phyloP scores from a whole-genome alignment of 495 filamentous ascomycete genomes.

The Penicillium silybi region DNA sequence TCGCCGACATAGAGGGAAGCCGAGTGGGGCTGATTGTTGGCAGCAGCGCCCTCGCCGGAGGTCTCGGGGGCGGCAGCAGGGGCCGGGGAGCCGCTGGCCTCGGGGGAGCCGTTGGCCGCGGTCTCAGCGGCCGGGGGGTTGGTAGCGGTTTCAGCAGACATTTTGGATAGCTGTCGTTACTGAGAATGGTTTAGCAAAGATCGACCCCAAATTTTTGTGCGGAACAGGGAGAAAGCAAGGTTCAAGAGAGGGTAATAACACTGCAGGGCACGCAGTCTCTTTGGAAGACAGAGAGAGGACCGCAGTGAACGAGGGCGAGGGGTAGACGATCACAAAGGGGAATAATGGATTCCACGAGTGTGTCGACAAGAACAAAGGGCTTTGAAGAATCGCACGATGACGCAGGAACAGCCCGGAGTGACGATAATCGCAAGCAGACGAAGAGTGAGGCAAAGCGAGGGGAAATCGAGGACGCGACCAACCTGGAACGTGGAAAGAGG shows the following conservation, averaged over 20 bases:
- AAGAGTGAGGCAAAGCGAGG: background rate
- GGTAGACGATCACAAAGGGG: conserved; percentile 4
- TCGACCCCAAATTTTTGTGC: conserved; percentile 1
- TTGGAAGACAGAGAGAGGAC: conserved; percentile 1
- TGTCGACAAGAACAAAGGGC: conserved; percentile 18
- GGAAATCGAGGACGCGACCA: conserved; percentile 9
- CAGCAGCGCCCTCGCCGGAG: conserved; percentile 30
- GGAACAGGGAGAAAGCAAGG: conserved; percentile 2
- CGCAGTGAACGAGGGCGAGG: conserved; percentile 4
- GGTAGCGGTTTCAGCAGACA: conserved; percentile 47
- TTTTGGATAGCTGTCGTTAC: conserved; percentile 31
- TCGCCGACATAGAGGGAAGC: conserved; percentile 99
- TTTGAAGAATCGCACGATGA: conserved; percentile 9
- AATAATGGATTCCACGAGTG: conserved; percentile 9
- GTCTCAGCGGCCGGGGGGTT: conserved; percentile 39
- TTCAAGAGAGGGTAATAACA: conserved; percentile 12
- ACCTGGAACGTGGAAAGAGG: conserved; percentile 23
- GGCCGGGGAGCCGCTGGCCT: conserved; percentile 32
- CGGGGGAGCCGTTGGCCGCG: conserved; percentile 39
- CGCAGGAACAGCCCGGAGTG: background rate
- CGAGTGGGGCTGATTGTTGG: conserved; percentile 79
- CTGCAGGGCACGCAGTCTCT: conserved; percentile 13
- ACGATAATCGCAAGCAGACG: background rate
- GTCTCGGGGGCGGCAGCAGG: conserved; percentile 31
- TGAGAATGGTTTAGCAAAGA: conserved; percentile 15